Conservation (phyloP, 352 stramenopile genomes). For the Phytophthora pini region DNA sequence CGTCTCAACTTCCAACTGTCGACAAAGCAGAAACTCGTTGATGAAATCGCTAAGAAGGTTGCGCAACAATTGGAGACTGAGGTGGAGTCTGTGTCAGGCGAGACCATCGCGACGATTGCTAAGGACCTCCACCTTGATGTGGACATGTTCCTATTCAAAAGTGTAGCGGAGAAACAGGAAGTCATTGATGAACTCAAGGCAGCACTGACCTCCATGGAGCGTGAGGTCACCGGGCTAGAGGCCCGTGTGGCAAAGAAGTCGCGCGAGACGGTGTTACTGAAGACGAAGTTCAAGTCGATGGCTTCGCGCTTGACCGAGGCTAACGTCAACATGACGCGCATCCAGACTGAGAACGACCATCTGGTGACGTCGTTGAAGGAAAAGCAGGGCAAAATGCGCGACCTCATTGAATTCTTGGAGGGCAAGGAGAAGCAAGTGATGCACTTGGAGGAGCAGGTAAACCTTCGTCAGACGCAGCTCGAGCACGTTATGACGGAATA, state of each 20-base stretch:
- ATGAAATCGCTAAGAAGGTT: constrained; percentile 75
- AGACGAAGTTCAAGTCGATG: constrained; percentile 64
- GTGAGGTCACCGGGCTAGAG: constrained; percentile 69
- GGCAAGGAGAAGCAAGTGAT: constrained; percentile 74
- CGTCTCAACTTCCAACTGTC: constrained; percentile 80
- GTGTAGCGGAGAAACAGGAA: constrained; percentile 70
- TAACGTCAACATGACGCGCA: constrained; percentile 49
- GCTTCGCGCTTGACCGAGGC: constrained; percentile 56
- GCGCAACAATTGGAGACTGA: constrained; percentile 56
- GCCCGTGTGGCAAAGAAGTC: constrained; percentile 57
- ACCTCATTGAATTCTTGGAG: constrained; percentile 64
- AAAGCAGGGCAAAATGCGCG: constrained; percentile 63
- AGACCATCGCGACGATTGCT: constrained; percentile 19
- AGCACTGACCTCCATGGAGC: constrained; percentile 70
- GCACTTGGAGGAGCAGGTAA: constrained; percentile 66
- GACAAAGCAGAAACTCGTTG: constrained; percentile 81
- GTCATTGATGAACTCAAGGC: constrained; percentile 70
- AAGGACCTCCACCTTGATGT: constrained; percentile 59
- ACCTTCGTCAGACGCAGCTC: constrained; percentile 57
- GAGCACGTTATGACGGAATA: constrained; percentile 52
- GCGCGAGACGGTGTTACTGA: constrained; percentile 61
- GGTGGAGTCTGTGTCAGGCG: constrained; percentile 4
- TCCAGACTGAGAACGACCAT: constrained; percentile 65
- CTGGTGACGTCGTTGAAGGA: constrained; percentile 59
- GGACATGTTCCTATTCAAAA: constrained; percentile 83